phyloP scores from a whole-genome alignment of 352 stramenopile species.

The Peronospora belbahrii region DNA sequence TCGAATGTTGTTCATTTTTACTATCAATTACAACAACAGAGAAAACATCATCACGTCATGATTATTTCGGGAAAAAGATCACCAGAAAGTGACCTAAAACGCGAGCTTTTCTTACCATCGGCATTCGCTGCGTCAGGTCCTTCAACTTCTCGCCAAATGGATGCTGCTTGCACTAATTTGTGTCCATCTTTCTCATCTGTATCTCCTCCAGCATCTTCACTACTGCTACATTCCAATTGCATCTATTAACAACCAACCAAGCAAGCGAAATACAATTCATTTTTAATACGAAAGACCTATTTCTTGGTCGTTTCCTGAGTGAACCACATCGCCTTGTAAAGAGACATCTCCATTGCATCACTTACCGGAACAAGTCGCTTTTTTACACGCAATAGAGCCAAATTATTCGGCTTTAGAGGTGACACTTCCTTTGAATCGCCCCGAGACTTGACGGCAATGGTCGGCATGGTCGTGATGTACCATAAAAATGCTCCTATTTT shows the following conservation, averaged over 20 bases:
- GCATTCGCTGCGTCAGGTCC: constrained; percentile 8
- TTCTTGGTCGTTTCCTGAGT: neutral
- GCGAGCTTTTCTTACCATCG: constrained; percentile 15
- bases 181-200: constrained; percentile 12
- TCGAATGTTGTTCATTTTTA: constrained; percentile 44
- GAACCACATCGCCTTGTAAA: too few species aligned
- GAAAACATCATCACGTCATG: neutral
- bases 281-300: neutral
- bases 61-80: neutral
- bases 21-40: constrained; percentile 16
- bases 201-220: constrained; percentile 12
- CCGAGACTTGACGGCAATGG: constrained; percentile 9
- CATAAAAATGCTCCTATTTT: too few species aligned
- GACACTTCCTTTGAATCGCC: constrained; percentile 17
- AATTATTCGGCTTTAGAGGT: constrained; percentile 13
- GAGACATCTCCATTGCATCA: too few species aligned
- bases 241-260: constrained; percentile 10
- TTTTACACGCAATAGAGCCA: constrained; percentile 19
- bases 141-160: constrained; percentile 18
- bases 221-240: constrained; percentile 16
- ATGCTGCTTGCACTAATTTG: constrained; percentile 8
- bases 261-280: neutral
- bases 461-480: neutral
- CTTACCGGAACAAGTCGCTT: constrained; percentile 21
- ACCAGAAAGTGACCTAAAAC: neutral